Evolutionary conservation across 352 stramenopile genomes (phyloP).

Genomic region (Phytophthora foliorum): DNA sequence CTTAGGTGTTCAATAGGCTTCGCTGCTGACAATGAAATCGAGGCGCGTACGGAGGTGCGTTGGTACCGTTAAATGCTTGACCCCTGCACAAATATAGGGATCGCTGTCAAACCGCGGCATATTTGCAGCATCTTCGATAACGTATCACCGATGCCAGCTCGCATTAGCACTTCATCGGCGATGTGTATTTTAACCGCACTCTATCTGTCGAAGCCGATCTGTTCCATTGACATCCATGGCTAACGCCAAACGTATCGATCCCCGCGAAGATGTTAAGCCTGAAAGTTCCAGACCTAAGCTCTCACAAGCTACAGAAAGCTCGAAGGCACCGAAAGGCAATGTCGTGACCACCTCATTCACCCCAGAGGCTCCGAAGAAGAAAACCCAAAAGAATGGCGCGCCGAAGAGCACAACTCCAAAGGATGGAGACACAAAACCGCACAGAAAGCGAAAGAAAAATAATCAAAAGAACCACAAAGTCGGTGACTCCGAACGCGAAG

Average conservation of each 20-base stretch:
- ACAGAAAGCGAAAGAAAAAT: slow-evolving; percentile 16
- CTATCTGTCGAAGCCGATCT: slow-evolving; percentile 3
- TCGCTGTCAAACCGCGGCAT: not conserved
- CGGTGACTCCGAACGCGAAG: slow-evolving; percentile 4
- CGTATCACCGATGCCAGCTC: not conserved
- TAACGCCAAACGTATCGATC: slow-evolving; percentile 7
- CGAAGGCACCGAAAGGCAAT: slow-evolving; percentile 2
- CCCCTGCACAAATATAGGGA: slow-evolving; percentile 19
- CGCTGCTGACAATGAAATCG: not conserved
- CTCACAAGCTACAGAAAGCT: not conserved
- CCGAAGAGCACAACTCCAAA: slow-evolving; percentile 8
- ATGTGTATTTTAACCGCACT: slow-evolving; percentile 12
- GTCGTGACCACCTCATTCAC: not conserved
- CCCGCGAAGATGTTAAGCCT: slow-evolving; percentile 10
- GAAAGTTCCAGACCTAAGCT: slow-evolving; percentile 10
- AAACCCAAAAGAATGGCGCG: slow-evolving; percentile 28
- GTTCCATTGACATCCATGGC: slow-evolving; percentile 18
- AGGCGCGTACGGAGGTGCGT: not conserved
- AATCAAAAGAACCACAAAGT: not conserved
- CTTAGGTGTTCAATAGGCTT: not conserved
- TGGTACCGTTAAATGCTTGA: not conserved
- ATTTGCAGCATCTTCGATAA: slow-evolving; percentile 3
- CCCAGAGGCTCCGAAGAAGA: slow-evolving; percentile 10
- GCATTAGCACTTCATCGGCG: not conserved
- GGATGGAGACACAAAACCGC: slow-evolving; percentile 3